These are phyloP conservation scores for Simmondsia chinensis DNA, from an alignment of 148 eudicot genomes.

Conservation along the genomic window DNA sequence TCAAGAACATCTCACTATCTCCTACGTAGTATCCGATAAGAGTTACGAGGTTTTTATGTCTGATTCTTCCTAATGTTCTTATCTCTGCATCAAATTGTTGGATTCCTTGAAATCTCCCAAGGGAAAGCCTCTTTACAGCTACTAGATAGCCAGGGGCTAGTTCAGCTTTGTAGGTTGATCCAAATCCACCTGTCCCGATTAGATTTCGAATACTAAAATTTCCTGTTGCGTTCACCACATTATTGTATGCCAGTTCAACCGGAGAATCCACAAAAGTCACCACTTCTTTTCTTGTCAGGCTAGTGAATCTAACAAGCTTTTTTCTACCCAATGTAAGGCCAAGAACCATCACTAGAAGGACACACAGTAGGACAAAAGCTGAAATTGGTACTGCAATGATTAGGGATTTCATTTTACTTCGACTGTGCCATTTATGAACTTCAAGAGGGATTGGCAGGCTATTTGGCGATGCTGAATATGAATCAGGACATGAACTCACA, in stretches of 20 bases:
- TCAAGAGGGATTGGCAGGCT: conserved; percentile 30
- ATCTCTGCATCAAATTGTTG: conserved; percentile 64
- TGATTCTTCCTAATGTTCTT: conserved; percentile 47
- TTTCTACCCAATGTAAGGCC: conserved; percentile 25
- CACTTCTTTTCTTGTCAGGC: conserved; percentile 31
- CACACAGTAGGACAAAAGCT: conserved; percentile 33
- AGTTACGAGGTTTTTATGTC: conserved; percentile 54
- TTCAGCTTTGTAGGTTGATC: conserved; percentile 67
- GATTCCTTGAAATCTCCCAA: conserved; percentile 54
- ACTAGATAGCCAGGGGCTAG: conserved; percentile 43
- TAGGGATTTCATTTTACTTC: conserved; percentile 28
- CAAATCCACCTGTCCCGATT: conserved; percentile 63
- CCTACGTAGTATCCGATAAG: conserved; percentile 55
- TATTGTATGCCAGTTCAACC: conserved; percentile 33
- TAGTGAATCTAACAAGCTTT: conserved; percentile 25
- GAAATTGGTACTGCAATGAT: conserved; percentile 34
- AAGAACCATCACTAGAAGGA: conserved; percentile 23
- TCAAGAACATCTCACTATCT: conserved; percentile 54
- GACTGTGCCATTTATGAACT: conserved; percentile 24
- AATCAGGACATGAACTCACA: conserved; percentile 40
- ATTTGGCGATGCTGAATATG: conserved; percentile 30
- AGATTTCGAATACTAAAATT: conserved; percentile 44
- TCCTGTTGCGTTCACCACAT: conserved; percentile 46
- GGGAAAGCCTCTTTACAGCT: conserved; percentile 48
- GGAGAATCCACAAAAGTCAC: conserved; percentile 44